Evolutionary conservation across 2,329 filamentous ascomycete genomes (phyloP).

Genomic region (Cercospora sp.): DNA sequence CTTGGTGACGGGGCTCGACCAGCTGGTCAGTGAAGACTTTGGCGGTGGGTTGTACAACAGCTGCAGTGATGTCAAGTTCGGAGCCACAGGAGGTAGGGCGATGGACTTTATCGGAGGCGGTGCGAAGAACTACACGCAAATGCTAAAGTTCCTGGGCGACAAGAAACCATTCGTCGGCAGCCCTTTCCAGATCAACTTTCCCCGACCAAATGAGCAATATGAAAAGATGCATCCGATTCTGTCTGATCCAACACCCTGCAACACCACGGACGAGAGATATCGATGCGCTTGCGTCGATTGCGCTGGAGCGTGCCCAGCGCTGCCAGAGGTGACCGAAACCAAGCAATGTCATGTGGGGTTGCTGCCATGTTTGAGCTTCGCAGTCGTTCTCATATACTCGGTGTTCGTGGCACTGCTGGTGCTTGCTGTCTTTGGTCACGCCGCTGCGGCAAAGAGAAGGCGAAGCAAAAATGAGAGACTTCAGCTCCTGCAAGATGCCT

Average conservation of each 20-base stretch:
- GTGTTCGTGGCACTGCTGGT: slow-evolving; percentile 69
- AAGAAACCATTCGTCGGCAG: slow-evolving; percentile 84
- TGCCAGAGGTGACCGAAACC: slow-evolving; percentile 71
- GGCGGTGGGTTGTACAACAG: slow-evolving; percentile 90
- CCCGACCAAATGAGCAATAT: slow-evolving; percentile 59
- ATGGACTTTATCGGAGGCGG: slow-evolving; percentile 97
- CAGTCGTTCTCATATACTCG: slow-evolving; percentile 83
- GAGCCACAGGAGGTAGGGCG: slow-evolving; percentile 85
- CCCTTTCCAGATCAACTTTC: slow-evolving; percentile 98
- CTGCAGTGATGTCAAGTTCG: slow-evolving; percentile 99
- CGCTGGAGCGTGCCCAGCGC: slow-evolving; percentile 76
- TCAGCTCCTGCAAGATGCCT: slow-evolving; percentile 81
- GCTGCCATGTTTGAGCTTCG: slow-evolving; percentile 91
- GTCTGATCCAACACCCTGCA: slow-evolving; percentile 80
- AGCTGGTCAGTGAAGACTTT: slow-evolving; percentile 81
- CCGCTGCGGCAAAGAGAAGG: slow-evolving; percentile 72
- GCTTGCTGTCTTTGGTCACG: slow-evolving; percentile 68
- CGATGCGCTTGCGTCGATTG: slow-evolving; percentile 95
- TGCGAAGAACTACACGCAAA: slow-evolving; percentile 82
- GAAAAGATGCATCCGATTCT: slow-evolving; percentile 70
- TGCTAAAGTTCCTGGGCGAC: slow-evolving; percentile 89
- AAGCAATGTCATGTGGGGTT: slow-evolving; percentile 79
- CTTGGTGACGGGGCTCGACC: slow-evolving; percentile 86
- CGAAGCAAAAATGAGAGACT: slow-evolving; percentile 76
- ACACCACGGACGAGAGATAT: slow-evolving; percentile 81